Evolutionary conservation across 768 basidiomycete species (phyloP).

Genomic region (Lentinula lateritia): DNA sequence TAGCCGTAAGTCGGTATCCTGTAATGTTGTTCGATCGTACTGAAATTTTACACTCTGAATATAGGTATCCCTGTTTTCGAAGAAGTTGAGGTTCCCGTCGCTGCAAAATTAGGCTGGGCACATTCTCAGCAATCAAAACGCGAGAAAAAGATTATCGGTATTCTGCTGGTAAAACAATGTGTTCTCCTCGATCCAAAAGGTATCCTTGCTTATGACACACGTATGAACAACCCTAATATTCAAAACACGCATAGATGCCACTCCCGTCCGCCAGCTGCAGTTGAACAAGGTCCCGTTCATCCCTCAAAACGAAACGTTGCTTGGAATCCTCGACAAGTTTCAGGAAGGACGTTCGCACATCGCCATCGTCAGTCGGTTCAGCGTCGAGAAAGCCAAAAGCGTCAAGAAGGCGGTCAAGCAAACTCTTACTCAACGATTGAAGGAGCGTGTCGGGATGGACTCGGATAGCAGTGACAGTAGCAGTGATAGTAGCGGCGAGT

Average conservation of each 20-base stretch:
- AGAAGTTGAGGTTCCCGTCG: conserved; percentile 54
- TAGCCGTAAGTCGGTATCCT: conserved; percentile 37
- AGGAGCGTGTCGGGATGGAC: conserved; percentile 69
- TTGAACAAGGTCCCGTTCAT: conserved; percentile 86
- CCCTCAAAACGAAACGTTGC: conserved; percentile 78
- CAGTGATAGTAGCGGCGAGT: conserved; percentile 9
- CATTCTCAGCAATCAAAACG: conserved; percentile 21
- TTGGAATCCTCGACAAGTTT: conserved; percentile 83
- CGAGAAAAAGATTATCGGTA: conserved; percentile 78
- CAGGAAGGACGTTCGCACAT: conserved; percentile 91
- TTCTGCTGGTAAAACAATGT: conserved; percentile 86
- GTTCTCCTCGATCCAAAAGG: conserved; percentile 85
- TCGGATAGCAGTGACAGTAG: conserved; percentile 1
- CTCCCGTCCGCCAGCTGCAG: conserved; percentile 77
- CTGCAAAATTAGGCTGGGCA: conserved; percentile 7
- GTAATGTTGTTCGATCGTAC: background rate
- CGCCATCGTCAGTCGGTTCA: conserved; percentile 82
- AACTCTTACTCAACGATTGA: conserved; percentile 73
- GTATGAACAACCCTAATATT: too few relatives aligned
- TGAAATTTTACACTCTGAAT: background rate
- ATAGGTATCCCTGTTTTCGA: conserved; percentile 66
- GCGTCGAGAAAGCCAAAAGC: conserved; percentile 64
- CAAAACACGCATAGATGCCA: conserved; percentile 48
- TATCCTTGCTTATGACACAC: conserved; percentile 11
- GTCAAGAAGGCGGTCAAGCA: conserved; percentile 82